Evolutionary conservation across 805 yeast species (phyloP).

Genomic region (Yarrowia hollandica): DNA sequence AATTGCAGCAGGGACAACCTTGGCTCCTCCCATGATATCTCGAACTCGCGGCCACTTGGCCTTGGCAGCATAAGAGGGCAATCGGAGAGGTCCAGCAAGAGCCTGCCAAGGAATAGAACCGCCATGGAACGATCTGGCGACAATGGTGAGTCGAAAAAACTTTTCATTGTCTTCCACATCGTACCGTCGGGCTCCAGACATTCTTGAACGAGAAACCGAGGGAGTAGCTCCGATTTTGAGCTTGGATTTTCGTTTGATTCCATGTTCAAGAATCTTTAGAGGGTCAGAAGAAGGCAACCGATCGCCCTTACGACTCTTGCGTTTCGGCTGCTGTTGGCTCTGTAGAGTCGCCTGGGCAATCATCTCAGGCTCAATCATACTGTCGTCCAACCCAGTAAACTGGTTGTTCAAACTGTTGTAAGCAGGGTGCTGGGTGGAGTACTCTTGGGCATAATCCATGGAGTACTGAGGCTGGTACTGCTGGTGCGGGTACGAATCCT

Average conservation of each 20-base stretch:
- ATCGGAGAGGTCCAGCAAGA: slow-evolving; percentile 38
- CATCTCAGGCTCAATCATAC: slow-evolving; percentile 16
- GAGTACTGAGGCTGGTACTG: slow-evolving; percentile 27
- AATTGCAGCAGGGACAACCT: slow-evolving; percentile 55
- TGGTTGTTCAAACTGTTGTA: slow-evolving; percentile 11
- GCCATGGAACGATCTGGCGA: slow-evolving; percentile 53
- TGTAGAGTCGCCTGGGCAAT: slow-evolving; percentile 5
- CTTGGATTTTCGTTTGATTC: slow-evolving; percentile 18
- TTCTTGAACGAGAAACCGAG: slow-evolving; percentile 17
- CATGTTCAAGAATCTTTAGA: background rate
- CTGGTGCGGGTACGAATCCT: slow-evolving; percentile 11
- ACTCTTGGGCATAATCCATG: slow-evolving; percentile 26
- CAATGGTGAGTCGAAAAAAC: slow-evolving; percentile 64
- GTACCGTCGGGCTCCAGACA: slow-evolving; percentile 5
- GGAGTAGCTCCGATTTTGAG: background rate
- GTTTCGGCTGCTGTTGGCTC: background rate
- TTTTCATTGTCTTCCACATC: slow-evolving; percentile 47
- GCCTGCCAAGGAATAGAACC: slow-evolving; percentile 41
- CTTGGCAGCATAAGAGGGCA: slow-evolving; percentile 47
- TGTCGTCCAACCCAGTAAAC: slow-evolving; percentile 12
- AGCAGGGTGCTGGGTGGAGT: slow-evolving; percentile 14
- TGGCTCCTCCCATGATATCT: slow-evolving; percentile 58
- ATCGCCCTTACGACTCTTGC: background rate
- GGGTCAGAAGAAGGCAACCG: background rate
- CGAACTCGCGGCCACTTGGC: slow-evolving; percentile 73